A percentile compares a stretch with the other conserved stretches of the same genome.
These are phyloP conservation scores for Ustilago loliicola DNA, from an alignment of 1,284 basidiomycete species.

Conservation along the genomic window DNA sequence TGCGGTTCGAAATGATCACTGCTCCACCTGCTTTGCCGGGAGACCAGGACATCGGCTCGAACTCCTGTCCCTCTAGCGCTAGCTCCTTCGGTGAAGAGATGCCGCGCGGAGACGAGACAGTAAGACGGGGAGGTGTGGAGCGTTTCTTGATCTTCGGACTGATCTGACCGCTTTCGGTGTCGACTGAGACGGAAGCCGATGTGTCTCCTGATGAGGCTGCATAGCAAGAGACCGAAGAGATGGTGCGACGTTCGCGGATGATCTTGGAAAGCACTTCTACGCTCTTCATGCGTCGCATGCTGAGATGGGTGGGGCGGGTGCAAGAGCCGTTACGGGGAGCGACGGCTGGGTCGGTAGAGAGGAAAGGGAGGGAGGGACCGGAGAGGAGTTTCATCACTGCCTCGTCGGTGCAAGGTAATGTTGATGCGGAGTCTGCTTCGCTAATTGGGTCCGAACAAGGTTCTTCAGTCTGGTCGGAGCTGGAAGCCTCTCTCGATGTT, in stretches of 20 bases:
- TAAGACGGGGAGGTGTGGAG: slow-evolving; percentile 44
- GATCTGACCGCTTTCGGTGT: slow-evolving; percentile 22
- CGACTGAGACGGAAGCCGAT: slow-evolving; percentile 6
- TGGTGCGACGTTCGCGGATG: slow-evolving; percentile 33
- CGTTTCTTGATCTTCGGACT: slow-evolving; percentile 34
- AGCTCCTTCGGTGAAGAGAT: slow-evolving; percentile 51
- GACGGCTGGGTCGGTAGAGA: slow-evolving; percentile 49
- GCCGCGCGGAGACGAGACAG: slow-evolving; percentile 49
- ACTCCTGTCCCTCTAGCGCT: slow-evolving; percentile 38
- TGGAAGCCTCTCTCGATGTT: background rate
- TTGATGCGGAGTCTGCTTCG: background rate
- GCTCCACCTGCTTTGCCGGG: slow-evolving; percentile 22
- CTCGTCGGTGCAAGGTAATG: slow-evolving; percentile 19
- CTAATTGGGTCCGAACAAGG: background rate
- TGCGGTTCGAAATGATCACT: slow-evolving; percentile 34
- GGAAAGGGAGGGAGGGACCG: slow-evolving; percentile 39
- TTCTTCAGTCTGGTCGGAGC: background rate
- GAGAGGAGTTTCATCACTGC: slow-evolving; percentile 34
- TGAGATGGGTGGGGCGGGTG: slow-evolving; percentile 39
- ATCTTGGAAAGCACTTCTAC: slow-evolving; percentile 53
- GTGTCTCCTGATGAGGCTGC: background rate
- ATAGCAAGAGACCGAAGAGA: slow-evolving; percentile 1
- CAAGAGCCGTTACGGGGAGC: slow-evolving; percentile 46
- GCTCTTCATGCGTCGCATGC: slow-evolving; percentile 49
- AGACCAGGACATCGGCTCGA: slow-evolving; percentile 47